Evolutionary conservation across 2,329 filamentous ascomycete genomes (phyloP), one percentile per base, ranked within the genome.

Genomic region (Aspergillus niger): DNA sequence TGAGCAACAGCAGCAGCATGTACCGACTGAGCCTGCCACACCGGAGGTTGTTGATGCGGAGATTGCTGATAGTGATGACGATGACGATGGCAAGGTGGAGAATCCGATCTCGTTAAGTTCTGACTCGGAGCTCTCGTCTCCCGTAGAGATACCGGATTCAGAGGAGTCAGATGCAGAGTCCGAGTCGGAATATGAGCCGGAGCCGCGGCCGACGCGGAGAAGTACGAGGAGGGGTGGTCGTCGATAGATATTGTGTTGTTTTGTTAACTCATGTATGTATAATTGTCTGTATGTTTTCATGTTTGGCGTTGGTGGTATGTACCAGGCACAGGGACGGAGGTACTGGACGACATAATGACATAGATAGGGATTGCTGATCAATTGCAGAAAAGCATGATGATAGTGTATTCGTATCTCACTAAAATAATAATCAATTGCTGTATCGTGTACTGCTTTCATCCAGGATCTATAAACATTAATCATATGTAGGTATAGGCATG

Each of bases 151-250:
- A 13, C 30, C 36, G 6, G 58, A 63, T 8, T 49, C 58, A 3
- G 65, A 64, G 8, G 63, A 59, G 11, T 47, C 55, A 15, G 50
- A 53, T 30, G 28, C 47, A 10, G 56, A 61, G 3, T 52, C 32
- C n/a, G 55, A 55, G 20, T 58, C 58, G 22, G 47, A 58, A 8
- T 59, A 61, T 26, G 63, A 60, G 30, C 62, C 64, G 11, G 11
- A 13, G 32, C 10, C 32, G 0, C 32, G 10, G 0, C 32, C 32
- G 43, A 69, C 65, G 30, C 66, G 69, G 44, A 62, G 70, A 52
- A 70, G 66, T 38, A 71, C 64, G 28, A 66, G 69, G 44, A 65
- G 53, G n/a, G 8, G 52, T 64, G 44, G 61, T 62, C 32, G 32
- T 36, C 20, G 62, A 30, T 11, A 49, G 44, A 17, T 49, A 8